Evolutionary conservation across 2,329 filamentous ascomycete genomes (phyloP).

Genomic region (Sporothrix globosa): DNA sequence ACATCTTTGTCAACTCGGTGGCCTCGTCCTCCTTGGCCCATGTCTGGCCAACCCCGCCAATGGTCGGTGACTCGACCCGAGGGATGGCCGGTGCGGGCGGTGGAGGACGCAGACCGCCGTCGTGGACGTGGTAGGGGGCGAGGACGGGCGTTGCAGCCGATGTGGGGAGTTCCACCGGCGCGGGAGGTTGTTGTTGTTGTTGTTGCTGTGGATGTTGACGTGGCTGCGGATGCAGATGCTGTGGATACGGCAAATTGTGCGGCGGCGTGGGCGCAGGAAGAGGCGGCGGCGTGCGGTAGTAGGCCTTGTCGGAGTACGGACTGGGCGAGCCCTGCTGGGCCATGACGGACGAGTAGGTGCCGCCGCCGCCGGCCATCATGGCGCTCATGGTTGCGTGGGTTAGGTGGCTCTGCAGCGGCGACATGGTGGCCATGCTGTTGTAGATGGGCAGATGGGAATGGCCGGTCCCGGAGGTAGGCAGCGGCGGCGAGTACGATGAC

Average conservation of each 20-base stretch:
- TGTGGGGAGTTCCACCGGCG: conserved; percentile 45
- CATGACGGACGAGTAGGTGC: neutral
- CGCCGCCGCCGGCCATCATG: neutral
- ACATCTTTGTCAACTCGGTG: neutral
- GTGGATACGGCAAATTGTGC: neutral
- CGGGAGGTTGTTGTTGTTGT: conserved; percentile 30
- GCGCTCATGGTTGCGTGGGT: neutral
- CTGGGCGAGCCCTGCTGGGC: conserved; percentile 22
- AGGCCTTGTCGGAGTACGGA: conserved; percentile 33
- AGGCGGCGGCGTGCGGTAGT: conserved; percentile 19
- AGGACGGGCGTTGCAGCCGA: neutral
- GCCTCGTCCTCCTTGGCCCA: conserved; percentile 3
- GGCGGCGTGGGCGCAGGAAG: conserved; percentile 14
- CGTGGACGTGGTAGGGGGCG: neutral
- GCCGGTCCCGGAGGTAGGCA: neutral
- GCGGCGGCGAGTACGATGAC: neutral
- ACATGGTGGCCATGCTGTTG: conserved; percentile 25
- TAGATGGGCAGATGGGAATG: conserved; percentile 27
- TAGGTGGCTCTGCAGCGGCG: conserved; percentile 30
- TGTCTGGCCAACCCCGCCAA: conserved; percentile 8
- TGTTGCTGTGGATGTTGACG: conserved; percentile 15
- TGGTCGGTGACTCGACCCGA: conserved; percentile 27
- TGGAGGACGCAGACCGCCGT: neutral
- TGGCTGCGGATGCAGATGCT: neutral
- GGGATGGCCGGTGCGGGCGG: conserved; percentile 7